Evolutionary conservation across 257 asterid genomes (phyloP).

Genomic region (Solanum bukasovii): DNA sequence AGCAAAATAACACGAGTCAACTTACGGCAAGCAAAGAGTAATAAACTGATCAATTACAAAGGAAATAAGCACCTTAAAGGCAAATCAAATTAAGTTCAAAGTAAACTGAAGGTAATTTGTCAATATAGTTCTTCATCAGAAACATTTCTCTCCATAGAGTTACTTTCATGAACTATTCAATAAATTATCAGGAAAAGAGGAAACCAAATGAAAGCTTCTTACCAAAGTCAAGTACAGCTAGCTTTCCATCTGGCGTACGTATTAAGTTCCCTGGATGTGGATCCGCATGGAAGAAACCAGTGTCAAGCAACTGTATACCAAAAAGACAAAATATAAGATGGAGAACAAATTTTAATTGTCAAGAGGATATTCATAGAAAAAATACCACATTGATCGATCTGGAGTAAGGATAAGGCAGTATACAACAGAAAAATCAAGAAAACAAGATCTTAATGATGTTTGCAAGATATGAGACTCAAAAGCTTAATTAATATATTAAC

Average conservation of each 20-base stretch:
- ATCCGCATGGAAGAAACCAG: slow-evolving; percentile 99
- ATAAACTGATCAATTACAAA: neutral
- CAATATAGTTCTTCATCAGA: neutral
- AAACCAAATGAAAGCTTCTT: slow-evolving; percentile 1
- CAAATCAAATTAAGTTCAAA: neutral
- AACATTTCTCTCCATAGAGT: neutral
- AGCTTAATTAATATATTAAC: neutral
- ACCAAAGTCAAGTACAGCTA: slow-evolving; percentile 96
- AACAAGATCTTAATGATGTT: neutral
- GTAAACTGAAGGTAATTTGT: neutral
- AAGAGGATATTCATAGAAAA: neutral
- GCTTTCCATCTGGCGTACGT: slow-evolving; percentile 97
- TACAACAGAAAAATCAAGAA: neutral
- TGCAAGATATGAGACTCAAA: neutral
- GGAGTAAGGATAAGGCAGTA: neutral
- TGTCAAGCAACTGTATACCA: slow-evolving; percentile 81
- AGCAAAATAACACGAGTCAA: neutral
- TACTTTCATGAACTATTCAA: neutral
- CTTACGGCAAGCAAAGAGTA: neutral
- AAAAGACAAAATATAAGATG: slow-evolving; percentile 15
- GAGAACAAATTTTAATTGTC: neutral
- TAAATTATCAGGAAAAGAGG: neutral
- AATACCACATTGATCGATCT: neutral
- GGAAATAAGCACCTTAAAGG: neutral
- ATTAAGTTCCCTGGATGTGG: slow-evolving; percentile 98